Evolutionary conservation across 768 basidiomycete species (phyloP), one percentile per base, ranked within the genome.

Genomic region (Podaxis mareebaensis): DNA sequence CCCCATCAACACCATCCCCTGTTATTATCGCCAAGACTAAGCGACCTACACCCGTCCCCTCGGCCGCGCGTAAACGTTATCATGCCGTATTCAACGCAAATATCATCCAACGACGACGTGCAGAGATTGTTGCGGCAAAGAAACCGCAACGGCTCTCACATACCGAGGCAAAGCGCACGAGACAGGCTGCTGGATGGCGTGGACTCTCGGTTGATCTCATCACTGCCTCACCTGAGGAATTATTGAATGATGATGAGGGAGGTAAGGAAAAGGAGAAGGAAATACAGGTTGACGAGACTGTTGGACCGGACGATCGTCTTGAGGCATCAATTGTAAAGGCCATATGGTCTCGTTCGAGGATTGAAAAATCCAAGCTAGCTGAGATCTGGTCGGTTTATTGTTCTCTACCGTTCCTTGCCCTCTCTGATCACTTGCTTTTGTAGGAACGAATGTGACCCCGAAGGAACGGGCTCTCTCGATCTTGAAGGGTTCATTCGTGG

Each of bases 151-250:
- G 76, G 3, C 53, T 64, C 75, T 39, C 58, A 77, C 56, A 76
- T 61, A 76, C 79, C 15, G 63, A 76, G 58, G 73, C 77, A 53
- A 68, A 78, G 15, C 79, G 81, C 65, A 80, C 83, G 49, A 70
- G 87, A 61, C 83, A 86, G 61, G 86, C 89, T 1, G 85, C 84
- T 3, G 91, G 91, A 2, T 93, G 91, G 91, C 78, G 89, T 49
- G 90, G 67, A 8, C 49, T 67, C 4, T 65, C 64, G 3, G 67
- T 67, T 38, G 67, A 67, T 56, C 60, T 67, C 58, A 85, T 87
- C 58, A 82, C 83, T 2, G 80, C 79, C 38, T 78, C 76, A 40
- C 67, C 67, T 3, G 57, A 60, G 40, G 64, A 65, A n/a, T 20
- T 46, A 17, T 58, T 65, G 22, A 36, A 58, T 12, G 60, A 52